Evolutionary conservation across 2,329 filamentous ascomycete genomes (phyloP), one percentile per base, ranked within the genome.

Genomic region (Fusarium oxysporum): DNA sequence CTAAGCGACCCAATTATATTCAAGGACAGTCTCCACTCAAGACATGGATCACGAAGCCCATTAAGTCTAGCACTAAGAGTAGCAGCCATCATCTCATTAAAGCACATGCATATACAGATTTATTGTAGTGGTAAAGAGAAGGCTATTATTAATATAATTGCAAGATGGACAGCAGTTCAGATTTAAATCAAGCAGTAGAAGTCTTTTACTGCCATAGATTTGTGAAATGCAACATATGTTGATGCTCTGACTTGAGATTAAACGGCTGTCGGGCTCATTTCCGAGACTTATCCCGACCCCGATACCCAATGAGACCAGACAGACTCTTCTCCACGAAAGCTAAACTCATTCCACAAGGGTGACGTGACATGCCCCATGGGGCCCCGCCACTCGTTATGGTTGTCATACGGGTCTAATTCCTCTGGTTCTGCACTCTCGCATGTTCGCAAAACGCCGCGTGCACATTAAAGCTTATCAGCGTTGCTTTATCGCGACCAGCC

Each of bases 21-120:
- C 6, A 6, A 17, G 7, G 16, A 13, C 10, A 33, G 3, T 3
- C 19, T 30, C 13, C 8, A 0, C 44, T 30, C 3, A 4, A 16
- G 25, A 19, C 7, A 13, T 23, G 11, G 30, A 50, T 7, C 4
- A 17, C 3, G 0, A 17, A 50, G 16, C 3, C 11, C 10, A 23
- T 50, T 5, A 1, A n/a, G 45, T 9, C 21, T 32, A 48, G 28
- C 12, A 13, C 6, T 5, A 1, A 43, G 40, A 43, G 14, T 23
- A 43, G 10, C 6, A 23, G n/a, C 5, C 8, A 11, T 23, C 9
- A 16, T 16, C 0, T 8, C 28, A 28, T 28, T 28, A 5, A 25
- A 25, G 41, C 41, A 44, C 16, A 23, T 4, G 4, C 11, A 19
- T 4, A 8, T 2, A 19, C 1, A 19, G 6, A 44, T 25, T 12